Evolutionary conservation across 2,329 filamentous ascomycete species (phyloP).

Genomic region (Phaeoacremonium minimum): DNA sequence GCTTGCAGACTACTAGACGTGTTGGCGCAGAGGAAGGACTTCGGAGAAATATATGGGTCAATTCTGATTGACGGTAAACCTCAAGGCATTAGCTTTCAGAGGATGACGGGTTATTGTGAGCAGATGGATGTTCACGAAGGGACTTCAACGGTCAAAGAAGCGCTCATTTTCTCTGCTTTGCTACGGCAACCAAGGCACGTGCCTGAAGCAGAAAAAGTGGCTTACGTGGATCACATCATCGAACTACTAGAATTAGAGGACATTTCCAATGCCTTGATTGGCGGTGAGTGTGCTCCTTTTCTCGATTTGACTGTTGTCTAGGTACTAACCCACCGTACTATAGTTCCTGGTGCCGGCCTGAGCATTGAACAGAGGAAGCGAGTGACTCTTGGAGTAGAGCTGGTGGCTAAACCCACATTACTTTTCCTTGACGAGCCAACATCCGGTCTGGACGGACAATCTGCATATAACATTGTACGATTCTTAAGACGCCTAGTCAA

Average conservation of each 20-base stretch:
- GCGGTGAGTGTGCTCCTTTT: slow-evolving; percentile 12
- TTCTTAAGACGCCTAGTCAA: neutral
- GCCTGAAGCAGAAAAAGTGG: slow-evolving; percentile 63
- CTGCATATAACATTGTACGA: neutral
- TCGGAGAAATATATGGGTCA: slow-evolving; percentile 70
- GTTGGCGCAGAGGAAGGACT: slow-evolving; percentile 73
- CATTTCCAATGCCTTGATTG: slow-evolving; percentile 43
- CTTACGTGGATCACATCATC: slow-evolving; percentile 75
- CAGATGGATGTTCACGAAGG: slow-evolving; percentile 76
- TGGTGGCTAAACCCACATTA: slow-evolving; percentile 34
- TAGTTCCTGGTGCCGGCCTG: slow-evolving; percentile 32
- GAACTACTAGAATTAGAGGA: slow-evolving; percentile 51
- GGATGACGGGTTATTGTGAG: slow-evolving; percentile 75
- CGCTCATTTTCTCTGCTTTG: slow-evolving; percentile 68
- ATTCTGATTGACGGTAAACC: slow-evolving; percentile 73
- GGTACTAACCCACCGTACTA: neutral
- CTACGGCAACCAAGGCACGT: slow-evolving; percentile 66
- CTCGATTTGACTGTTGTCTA: no score
- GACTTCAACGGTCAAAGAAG: slow-evolving; percentile 71
- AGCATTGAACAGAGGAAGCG: slow-evolving; percentile 55
- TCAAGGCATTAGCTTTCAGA: slow-evolving; percentile 70
- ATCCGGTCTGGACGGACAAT: slow-evolving; percentile 1
- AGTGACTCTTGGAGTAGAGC: slow-evolving; percentile 65
- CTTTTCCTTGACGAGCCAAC: slow-evolving; percentile 1
- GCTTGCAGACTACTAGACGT: slow-evolving; percentile 62